Evolutionary conservation across 345 rosid species (phyloP).

Genomic region (Heritiera fomes): DNA sequence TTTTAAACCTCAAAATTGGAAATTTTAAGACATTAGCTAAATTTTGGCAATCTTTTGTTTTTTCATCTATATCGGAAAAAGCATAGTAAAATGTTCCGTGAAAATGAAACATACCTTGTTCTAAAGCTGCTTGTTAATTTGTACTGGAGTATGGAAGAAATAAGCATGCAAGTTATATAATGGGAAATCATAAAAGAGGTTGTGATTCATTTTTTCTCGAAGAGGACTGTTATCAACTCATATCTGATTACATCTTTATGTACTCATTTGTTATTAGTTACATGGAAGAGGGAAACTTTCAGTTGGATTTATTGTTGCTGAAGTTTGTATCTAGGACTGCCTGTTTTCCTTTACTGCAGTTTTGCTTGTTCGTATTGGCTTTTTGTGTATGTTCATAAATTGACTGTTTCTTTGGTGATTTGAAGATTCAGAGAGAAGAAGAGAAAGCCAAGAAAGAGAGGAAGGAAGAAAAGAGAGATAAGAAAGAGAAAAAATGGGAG

Average conservation of each 20-base stretch:
- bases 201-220: neutral
- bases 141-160: neutral
- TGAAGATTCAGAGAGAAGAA: slow-evolving; percentile 42
- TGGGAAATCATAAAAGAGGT: neutral
- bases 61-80: neutral
- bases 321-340: neutral
- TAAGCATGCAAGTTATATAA: neutral
- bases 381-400: slow-evolving; percentile 13
- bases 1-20: neutral
- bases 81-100: neutral
- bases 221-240: neutral
- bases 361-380: neutral
- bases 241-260: neutral
- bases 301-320: neutral
- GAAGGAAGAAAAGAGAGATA: slow-evolving; percentile 29
- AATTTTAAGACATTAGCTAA: neutral
- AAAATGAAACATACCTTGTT: neutral
- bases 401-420: slow-evolving; percentile 28
- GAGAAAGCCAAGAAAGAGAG: slow-evolving; percentile 40
- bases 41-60: neutral
- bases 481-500: slow-evolving; percentile 32
- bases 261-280: neutral
- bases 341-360: neutral
- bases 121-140: neutral
- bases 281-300: neutral